Conservation (phyloP, 75 land plant genomes). For the Ceratopteris richardii region DNA sequence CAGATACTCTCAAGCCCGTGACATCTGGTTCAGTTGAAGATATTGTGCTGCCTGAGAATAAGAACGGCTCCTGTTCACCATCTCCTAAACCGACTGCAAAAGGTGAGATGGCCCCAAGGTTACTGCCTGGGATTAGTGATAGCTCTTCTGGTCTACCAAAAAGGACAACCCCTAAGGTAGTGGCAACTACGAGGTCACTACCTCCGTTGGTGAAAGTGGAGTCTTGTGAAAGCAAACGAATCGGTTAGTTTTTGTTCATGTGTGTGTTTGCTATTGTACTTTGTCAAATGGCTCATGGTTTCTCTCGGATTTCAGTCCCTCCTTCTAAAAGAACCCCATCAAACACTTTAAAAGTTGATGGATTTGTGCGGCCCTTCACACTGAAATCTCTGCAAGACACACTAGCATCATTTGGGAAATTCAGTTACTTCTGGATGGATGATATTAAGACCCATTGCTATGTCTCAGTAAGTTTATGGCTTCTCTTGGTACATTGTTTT, state of each 20-base stretch:
- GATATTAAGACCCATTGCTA: slow-evolving; percentile 97
- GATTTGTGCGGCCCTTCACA: slow-evolving; percentile 90
- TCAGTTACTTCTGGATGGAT: slow-evolving; percentile 88
- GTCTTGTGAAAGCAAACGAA: slow-evolving; percentile 37
- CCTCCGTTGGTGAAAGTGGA: slow-evolving; percentile 10
- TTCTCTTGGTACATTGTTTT: background rate
- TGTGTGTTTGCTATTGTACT: no score
- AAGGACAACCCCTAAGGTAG: no score
- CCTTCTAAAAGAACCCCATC: slow-evolving; percentile 59
- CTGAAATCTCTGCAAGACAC: slow-evolving; percentile 85
- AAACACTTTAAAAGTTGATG: slow-evolving; percentile 70
- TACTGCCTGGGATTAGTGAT: slow-evolving; percentile 1
- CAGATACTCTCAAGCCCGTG: slow-evolving; percentile 33
- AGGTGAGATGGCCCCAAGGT: no score
- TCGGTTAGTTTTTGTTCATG: background rate
- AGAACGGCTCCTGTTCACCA: slow-evolving; percentile 7
- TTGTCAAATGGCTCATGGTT: slow-evolving; percentile 3
- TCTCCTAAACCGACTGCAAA: slow-evolving; percentile 16
- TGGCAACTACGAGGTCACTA: no score
- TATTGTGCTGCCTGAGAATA: slow-evolving; percentile 1
- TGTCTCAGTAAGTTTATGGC: slow-evolving; percentile 61
- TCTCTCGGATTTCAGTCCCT: slow-evolving; percentile 65
- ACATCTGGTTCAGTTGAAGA: slow-evolving; percentile 9
- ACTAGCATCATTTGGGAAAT: slow-evolving; percentile 67
- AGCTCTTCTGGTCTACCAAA: slow-evolving; percentile 4